Base-by-base conservation (phyloP, 2,329 filamentous ascomycete genomes). In the Fusarium setosum region DNA sequence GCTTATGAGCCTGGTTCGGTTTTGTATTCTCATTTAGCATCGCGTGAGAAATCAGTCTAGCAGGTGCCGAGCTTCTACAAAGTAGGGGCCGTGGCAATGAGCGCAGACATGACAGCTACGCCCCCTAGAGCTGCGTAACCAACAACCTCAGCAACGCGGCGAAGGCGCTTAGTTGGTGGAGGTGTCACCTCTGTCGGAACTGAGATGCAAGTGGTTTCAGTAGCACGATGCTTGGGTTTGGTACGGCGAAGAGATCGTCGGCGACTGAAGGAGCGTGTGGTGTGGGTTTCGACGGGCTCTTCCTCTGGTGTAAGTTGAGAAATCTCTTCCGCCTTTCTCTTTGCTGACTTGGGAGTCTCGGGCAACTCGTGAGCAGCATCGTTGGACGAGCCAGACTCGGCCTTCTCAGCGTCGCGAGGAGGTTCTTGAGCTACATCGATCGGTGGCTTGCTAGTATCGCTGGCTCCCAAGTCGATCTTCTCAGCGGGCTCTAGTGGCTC, bases 1-100 rank as follows among this genome's bases (percentile, higher is more conserved):
- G 18, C 42, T 35, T 17, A 10, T 26, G 29, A 21, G 6, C 17
- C 18, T 53, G 6, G 8, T 13, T 32, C 12, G 6, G 26, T 29
- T 11, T 20, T 56, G 6, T 47, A 13, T 17, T 37, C n/a, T n/a
- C n/a, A n/a, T n/a, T n/a, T n/a, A n/a, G n/a, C 34, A 5, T 29
- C 20, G 15, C n/a, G 8, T 13, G 18, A n/a, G 21, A 13, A 32
- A 31, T 29, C 38, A 31, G 32, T 10, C 13, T 20, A 73, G 57
- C 2, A 11, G 11, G 7, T 11, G 54, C 58, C n/a, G 6, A 4
- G 13, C 7, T 17, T 35, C 35, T 56, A 63, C 35, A 73, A 59
- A 11, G 67, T 64, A 4, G 78, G 78, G 4, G 78, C 78, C 4
- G 77, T 80, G 18, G 76, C 78, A 49, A 80, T 80, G 32, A 80